Conservation (phyloP, 2,329 filamentous ascomycete genomes). For the Talaromyces sp. region DNA sequence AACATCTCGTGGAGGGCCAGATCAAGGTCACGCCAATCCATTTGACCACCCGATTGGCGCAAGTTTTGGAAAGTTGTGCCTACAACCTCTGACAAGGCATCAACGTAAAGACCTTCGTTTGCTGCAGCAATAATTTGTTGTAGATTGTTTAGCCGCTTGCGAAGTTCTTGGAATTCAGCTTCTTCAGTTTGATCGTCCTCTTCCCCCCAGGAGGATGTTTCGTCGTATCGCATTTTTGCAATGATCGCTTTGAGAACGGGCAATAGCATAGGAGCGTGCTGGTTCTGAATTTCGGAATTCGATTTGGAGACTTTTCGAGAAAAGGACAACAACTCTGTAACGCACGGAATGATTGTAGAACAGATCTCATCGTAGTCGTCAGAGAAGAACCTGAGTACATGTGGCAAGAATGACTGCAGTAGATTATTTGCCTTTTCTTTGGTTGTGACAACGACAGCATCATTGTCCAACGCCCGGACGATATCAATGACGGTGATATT, state of each 20-base stretch:
- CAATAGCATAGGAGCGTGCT: conserved; percentile 77
- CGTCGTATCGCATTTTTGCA: conserved; percentile 94
- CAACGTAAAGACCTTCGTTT: conserved; percentile 82
- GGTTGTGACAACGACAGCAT: conserved; percentile 56
- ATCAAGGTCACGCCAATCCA: conserved; percentile 95
- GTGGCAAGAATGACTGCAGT: conserved; percentile 77
- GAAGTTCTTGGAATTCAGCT: conserved; percentile 91
- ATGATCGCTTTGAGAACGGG: conserved; percentile 90
- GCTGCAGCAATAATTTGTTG: conserved; percentile 91
- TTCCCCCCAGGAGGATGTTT: conserved; percentile 87
- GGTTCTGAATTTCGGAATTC: conserved; percentile 61
- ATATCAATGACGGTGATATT: conserved; percentile 87
- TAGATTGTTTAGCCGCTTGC: conserved; percentile 81
- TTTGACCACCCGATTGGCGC: conserved; percentile 65
- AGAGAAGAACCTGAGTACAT: conserved; percentile 88
- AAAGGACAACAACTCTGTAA: conserved; percentile 88
- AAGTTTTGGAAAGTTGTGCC: conserved; percentile 79
- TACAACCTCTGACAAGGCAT: conserved; percentile 84
- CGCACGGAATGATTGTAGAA: conserved; percentile 86
- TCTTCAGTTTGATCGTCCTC: conserved; percentile 95
- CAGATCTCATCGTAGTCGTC: conserved; percentile 99
- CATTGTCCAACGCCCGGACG: conserved; percentile 77
- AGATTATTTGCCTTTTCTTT: conserved; percentile 74
- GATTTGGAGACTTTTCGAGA: conserved; percentile 71
- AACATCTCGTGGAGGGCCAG: conserved; percentile 93